Conservation (phyloP, 1,284 basidiomycete genomes). For the Cutaneotrichosporon cyanovorans region DNA sequence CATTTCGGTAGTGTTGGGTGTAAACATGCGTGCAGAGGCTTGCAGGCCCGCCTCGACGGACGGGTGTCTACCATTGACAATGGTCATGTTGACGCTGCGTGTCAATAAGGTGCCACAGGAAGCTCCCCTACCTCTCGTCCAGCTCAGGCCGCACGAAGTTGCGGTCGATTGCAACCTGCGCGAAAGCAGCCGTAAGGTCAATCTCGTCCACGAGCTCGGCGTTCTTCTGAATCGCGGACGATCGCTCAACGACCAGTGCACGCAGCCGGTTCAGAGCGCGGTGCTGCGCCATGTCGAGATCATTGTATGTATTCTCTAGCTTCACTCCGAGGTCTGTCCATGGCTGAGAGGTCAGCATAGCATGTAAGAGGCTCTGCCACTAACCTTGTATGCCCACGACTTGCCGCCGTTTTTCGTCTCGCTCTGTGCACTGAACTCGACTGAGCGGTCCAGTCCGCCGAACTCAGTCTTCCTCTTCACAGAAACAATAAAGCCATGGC, state of each 20-base stretch:
- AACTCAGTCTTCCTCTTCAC: slow-evolving; percentile 50
- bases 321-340: slow-evolving; percentile 66
- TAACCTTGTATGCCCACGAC: slow-evolving; percentile 62
- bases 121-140: slow-evolving; percentile 56
- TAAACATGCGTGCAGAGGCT: slow-evolving; percentile 65
- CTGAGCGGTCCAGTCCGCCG: slow-evolving; percentile 32
- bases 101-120: slow-evolving; percentile 4
- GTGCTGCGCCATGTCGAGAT: slow-evolving; percentile 57
- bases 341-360: slow-evolving; percentile 2
- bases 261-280: slow-evolving; percentile 63
- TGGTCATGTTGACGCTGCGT: slow-evolving; percentile 56
- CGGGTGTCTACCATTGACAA: slow-evolving; percentile 79
- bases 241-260: slow-evolving; percentile 58
- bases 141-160: slow-evolving; percentile 67
- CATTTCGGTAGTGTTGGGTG: slow-evolving; percentile 69
- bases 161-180: slow-evolving; percentile 71
- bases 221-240: slow-evolving; percentile 59
- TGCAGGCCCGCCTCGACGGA: slow-evolving; percentile 85
- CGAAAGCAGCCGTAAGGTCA: slow-evolving; percentile 76
- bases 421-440: slow-evolving; percentile 22
- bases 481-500: slow-evolving; percentile 10
- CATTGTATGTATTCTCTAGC: slow-evolving; percentile 55
- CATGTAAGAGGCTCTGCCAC: too few species aligned
- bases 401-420: slow-evolving; percentile 38
- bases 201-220: slow-evolving; percentile 78